Conservation (phyloP, 164 flowering plant genomes). For the Warburgia ugandensis region DNA sequence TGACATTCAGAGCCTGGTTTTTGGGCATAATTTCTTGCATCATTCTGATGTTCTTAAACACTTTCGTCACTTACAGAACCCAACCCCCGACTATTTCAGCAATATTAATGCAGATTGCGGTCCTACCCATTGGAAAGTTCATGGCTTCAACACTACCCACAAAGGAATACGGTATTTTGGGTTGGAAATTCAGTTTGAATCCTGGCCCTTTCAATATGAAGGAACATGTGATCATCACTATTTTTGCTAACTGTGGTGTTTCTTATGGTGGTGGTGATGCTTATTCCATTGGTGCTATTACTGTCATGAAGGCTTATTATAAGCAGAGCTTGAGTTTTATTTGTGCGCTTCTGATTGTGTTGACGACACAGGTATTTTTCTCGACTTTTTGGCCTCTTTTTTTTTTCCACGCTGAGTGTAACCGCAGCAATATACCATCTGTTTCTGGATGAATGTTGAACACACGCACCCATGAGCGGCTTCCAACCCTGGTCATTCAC, state of each 20-base stretch:
- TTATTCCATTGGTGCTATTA: conserved; percentile 78
- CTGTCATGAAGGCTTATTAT: conserved; percentile 84
- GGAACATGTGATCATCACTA: conserved; percentile 97
- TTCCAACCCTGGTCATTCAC: too few species aligned
- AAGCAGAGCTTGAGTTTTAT: conserved; percentile 62
- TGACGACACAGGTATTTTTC: conserved; percentile 65
- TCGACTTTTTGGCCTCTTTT: neutral
- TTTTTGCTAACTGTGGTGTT: conserved; percentile 83
- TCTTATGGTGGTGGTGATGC: conserved; percentile 86
- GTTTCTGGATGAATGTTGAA: too few species aligned
- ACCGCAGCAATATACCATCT: too few species aligned
- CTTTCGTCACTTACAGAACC: conserved; percentile 81
- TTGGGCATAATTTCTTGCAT: conserved; percentile 57
- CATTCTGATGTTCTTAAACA: conserved; percentile 79
- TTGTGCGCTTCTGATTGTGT: conserved; percentile 56
- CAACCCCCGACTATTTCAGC: conserved; percentile 81
- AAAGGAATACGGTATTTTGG: conserved; percentile 26
- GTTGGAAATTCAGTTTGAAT: conserved; percentile 49
- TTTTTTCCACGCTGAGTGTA: neutral
- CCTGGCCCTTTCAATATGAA: conserved; percentile 95
- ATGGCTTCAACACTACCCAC: conserved; percentile 72
- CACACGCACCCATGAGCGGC: too few species aligned
- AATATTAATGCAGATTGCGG: conserved; percentile 76
- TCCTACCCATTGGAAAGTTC: conserved; percentile 71
- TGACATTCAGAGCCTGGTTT: conserved; percentile 88